Conservation (phyloP, 441 rosid genomes). For the Geranium incanum region DNA sequence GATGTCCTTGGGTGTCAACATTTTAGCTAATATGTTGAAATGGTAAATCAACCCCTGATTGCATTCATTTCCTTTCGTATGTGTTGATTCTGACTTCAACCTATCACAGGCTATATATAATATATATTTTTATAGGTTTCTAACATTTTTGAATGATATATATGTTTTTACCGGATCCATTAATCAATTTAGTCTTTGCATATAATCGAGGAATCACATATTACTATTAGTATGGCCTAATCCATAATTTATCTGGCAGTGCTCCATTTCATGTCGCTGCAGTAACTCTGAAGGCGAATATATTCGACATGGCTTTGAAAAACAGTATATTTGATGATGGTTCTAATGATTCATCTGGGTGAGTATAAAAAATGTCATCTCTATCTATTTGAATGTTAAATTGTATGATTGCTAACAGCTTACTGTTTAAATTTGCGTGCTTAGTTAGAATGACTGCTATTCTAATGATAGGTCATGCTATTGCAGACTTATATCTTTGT, state of each 20-base stretch:
- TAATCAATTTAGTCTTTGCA: not conserved
- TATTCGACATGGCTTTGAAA: slow-evolving; percentile 56
- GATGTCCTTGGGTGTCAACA: slow-evolving; percentile 67
- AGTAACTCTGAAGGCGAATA: slow-evolving; percentile 48
- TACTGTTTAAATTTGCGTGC: slow-evolving; percentile 12
- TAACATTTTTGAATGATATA: slow-evolving; percentile 5
- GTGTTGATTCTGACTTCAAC: not conserved
- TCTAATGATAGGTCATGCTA: slow-evolving; percentile 8
- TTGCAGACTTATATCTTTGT: not conserved
- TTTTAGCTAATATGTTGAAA: slow-evolving; percentile 65
- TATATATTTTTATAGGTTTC: slow-evolving; percentile 7
- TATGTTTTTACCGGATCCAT: not conserved
- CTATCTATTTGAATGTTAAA: not conserved
- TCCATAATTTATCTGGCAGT: slow-evolving; percentile 31
- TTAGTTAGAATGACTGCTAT: slow-evolving; percentile 11
- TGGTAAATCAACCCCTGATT: slow-evolving; percentile 41
- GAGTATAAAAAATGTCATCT: slow-evolving; percentile 14
- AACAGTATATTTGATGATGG: slow-evolving; percentile 36
- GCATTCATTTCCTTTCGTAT: slow-evolving; percentile 4
- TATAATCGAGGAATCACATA: not conserved
- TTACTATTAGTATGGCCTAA: slow-evolving; percentile 1
- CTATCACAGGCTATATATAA: not conserved
- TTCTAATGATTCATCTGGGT: slow-evolving; percentile 56
- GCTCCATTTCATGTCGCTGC: slow-evolving; percentile 65
- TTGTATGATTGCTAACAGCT: not conserved